A percentile compares a stretch with the other conserved stretches of the same genome.
These are phyloP conservation scores for Physcia stellaris DNA, from an alignment of 495 filamentous ascomycete genomes.

Conservation along the genomic window DNA sequence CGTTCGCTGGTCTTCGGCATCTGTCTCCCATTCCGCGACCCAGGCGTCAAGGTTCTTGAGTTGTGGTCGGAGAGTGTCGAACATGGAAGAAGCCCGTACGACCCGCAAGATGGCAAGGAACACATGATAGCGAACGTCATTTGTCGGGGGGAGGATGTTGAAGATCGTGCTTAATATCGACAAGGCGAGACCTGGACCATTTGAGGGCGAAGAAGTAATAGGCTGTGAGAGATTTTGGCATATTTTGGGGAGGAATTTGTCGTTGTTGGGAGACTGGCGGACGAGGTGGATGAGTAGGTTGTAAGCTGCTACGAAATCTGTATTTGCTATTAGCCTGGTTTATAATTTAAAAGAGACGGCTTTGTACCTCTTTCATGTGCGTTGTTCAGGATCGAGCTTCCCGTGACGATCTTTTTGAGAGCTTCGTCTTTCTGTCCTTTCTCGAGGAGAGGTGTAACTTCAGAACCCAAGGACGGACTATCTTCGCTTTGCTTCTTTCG, in stretches of 20 bases:
- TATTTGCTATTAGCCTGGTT: not conserved
- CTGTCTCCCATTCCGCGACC: slow-evolving; percentile 71
- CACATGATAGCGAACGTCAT: slow-evolving; percentile 76
- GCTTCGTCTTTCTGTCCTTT: slow-evolving; percentile 70
- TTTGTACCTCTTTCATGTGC: slow-evolving; percentile 84
- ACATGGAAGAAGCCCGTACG: slow-evolving; percentile 58
- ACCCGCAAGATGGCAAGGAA: slow-evolving; percentile 72
- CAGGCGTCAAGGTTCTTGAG: slow-evolving; percentile 67
- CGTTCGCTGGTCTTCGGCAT: slow-evolving; percentile 67
- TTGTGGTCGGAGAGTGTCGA: slow-evolving; percentile 66
- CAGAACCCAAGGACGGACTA: slow-evolving; percentile 45
- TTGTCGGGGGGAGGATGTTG: slow-evolving; percentile 70
- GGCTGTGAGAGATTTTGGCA: slow-evolving; percentile 73
- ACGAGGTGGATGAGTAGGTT: slow-evolving; percentile 91
- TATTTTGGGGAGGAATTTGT: slow-evolving; percentile 73
- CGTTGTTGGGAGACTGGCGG: slow-evolving; percentile 64
- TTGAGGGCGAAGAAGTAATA: slow-evolving; percentile 67
- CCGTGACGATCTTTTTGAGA: slow-evolving; percentile 73
- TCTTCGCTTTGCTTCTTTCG: slow-evolving; percentile 38
- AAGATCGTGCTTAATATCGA: slow-evolving; percentile 87
- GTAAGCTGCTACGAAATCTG: slow-evolving; percentile 85
- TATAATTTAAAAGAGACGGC: not conserved
- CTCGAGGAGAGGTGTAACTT: slow-evolving; percentile 59
- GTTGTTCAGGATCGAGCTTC: slow-evolving; percentile 54
- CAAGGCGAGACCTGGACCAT: slow-evolving; percentile 73